Percentiles rank a stretch among this genome's conserved stretches.
These are phyloP conservation scores for Mycothermus thermophilus DNA, from an alignment of 495 filamentous ascomycete genomes.

Conservation along the genomic window DNA sequence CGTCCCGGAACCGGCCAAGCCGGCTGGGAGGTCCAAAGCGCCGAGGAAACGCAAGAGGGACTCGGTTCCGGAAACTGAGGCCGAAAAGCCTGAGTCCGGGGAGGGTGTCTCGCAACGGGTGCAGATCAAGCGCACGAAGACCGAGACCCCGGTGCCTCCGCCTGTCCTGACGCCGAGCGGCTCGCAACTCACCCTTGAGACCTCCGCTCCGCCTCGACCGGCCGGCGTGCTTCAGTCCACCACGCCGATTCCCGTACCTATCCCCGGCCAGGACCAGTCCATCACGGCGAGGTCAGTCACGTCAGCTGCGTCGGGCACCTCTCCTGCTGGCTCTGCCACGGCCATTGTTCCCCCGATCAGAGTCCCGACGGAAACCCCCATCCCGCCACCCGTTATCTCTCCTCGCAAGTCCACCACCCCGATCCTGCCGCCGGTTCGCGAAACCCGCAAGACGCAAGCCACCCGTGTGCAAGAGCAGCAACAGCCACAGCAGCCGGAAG, in stretches of 20 bases:
- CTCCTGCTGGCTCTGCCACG: slow-evolving; percentile 10
- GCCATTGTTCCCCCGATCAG: slow-evolving; percentile 13
- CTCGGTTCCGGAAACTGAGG: slow-evolving; percentile 28
- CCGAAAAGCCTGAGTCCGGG: slow-evolving; percentile 26
- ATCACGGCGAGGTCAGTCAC: slow-evolving; percentile 17
- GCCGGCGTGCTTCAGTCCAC: slow-evolving; percentile 19
- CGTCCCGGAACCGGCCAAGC: slow-evolving; percentile 9
- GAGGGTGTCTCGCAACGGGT: slow-evolving; percentile 20
- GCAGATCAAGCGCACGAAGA: slow-evolving; percentile 43
- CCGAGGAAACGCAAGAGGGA: slow-evolving; percentile 43
- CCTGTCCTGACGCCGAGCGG: slow-evolving; percentile 23
- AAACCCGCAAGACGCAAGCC: slow-evolving; percentile 21
- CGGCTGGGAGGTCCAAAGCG: slow-evolving; percentile 19
- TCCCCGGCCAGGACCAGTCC: slow-evolving; percentile 17
- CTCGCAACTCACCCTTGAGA: slow-evolving; percentile 27
- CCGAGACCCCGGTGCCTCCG: slow-evolving; percentile 38
- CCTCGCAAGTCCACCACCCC: slow-evolving; percentile 40
- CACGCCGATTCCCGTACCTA: slow-evolving; percentile 23
- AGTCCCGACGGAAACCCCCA: slow-evolving; percentile 19
- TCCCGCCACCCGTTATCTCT: slow-evolving; percentile 19
- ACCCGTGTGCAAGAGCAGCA: slow-evolving; percentile 19
- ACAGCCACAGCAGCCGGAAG: slow-evolving; percentile 5
- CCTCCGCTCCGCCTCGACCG: slow-evolving; percentile 21
- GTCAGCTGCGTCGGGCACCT: slow-evolving; percentile 15
- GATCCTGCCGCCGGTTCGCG: slow-evolving; percentile 36